Conservation (phyloP, 2,329 filamentous ascomycete species). For the Diaporthe ampelina region DNA sequence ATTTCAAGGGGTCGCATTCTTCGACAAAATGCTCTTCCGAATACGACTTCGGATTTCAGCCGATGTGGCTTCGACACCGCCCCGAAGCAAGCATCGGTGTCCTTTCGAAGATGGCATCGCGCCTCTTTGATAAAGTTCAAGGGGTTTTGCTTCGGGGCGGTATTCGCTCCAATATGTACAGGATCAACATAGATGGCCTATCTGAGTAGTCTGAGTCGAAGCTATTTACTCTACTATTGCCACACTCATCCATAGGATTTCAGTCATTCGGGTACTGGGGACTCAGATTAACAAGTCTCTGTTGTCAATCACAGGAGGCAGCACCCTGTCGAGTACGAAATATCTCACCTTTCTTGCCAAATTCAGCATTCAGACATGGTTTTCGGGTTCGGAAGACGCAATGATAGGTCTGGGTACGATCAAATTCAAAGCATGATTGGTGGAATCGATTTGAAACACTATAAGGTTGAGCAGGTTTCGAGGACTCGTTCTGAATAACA, state of each 20-base stretch:
- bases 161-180: not conserved
- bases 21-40: not conserved
- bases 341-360: not conserved
- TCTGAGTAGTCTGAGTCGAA: not conserved
- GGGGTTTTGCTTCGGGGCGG: not conserved
- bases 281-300: not conserved
- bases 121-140: no score
- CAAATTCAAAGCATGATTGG: not conserved
- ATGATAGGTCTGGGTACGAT: not conserved
- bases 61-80: no score
- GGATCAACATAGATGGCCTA: not conserved
- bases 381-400: slow-evolving; percentile 3
- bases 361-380: not conserved
- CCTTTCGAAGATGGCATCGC: not conserved
- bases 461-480: not conserved
- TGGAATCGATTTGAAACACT: not conserved
- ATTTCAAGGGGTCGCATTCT: no score
- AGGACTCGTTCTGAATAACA: not conserved
- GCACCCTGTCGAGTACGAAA: not conserved
- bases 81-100: not conserved
- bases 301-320: not conserved
- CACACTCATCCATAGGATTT: no score
- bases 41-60: no score
- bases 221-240: not conserved
- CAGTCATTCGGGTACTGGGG: no score